phyloP scores from a whole-genome alignment of 1,139 yeast species.

The Magnusiomyces sp. region DNA sequence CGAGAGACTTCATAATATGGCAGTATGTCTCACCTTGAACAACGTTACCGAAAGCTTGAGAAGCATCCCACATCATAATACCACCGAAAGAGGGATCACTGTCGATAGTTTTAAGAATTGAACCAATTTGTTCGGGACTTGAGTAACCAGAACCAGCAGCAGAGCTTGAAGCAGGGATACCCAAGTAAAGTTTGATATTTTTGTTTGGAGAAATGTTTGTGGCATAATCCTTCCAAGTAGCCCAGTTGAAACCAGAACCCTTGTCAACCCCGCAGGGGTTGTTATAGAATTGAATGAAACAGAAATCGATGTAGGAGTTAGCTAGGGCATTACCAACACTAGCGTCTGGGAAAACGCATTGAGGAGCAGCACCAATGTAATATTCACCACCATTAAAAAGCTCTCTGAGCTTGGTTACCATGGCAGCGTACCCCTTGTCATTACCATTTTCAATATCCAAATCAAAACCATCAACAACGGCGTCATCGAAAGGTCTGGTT shows the following conservation, averaged over 20 bases:
- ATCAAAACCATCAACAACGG: conserved; percentile 62
- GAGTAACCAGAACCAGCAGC: conserved; percentile 65
- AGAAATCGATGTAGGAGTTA: conserved; percentile 64
- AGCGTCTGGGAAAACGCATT: conserved; percentile 87
- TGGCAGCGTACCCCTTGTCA: conserved; percentile 44
- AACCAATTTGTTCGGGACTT: conserved; percentile 18
- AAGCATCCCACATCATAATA: conserved; percentile 86
- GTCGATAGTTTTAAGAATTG: conserved; percentile 17
- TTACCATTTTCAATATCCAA: conserved; percentile 55
- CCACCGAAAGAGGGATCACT: conserved; percentile 59
- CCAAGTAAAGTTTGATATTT: conserved; percentile 51
- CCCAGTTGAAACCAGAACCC: conserved; percentile 43
- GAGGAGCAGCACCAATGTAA: conserved; percentile 88
- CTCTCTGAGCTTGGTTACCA: conserved; percentile 44
- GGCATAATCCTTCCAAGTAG: conserved; percentile 74
- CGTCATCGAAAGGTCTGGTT: conserved; percentile 64
- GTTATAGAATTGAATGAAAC: conserved; percentile 88
- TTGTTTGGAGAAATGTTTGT: conserved; percentile 52
- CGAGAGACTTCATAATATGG: conserved; percentile 37
- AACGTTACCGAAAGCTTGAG: conserved; percentile 56
- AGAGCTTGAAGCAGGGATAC: conserved; percentile 58
- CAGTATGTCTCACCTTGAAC: conserved; percentile 40
- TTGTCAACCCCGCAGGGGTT: conserved; percentile 52
- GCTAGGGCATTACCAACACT: conserved; percentile 60
- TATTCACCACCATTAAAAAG: conserved; percentile 44